Evolutionary conservation across 2,329 filamentous ascomycete genomes (phyloP), one percentile per base, ranked within the genome.

Genomic region (Penicillium hesseltinei): DNA sequence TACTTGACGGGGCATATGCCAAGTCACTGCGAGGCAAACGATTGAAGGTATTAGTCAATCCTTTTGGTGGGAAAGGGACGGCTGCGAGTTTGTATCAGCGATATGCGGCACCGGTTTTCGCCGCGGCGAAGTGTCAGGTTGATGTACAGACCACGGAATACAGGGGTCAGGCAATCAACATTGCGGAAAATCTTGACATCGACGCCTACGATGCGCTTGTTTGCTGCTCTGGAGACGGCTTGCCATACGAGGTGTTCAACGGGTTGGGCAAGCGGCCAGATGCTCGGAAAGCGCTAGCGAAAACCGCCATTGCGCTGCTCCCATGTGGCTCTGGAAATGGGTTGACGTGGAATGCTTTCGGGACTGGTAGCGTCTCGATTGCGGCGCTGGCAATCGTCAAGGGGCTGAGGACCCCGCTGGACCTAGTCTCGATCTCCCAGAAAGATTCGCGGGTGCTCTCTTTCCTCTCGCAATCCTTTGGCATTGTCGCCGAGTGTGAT

Each of bases 281-380:
- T 74, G 92, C 92, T 21, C 80, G 81, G 33, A 82, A 82, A 54
- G 94, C 93, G 0, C 77, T 99, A 59, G 78, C 81, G 23, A 89
- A 88, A 67, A 77, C 97, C 15, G 90, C 94, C 0, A 86, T 99
- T 2, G 88, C 87, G 23, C 91, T 96, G 69, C 82, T 99, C 36
- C 94, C 94, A 1, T 96, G 92, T 70, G 94, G 94, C 15, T 94
- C 90, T 49, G 94, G 94, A 6, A 99, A 99, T 73, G 94, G 91
- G 23, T 89, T 97, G 86, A 90, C 90, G 61, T 88, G 89, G 78
- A 97, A 97, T 73, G 77, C 95, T 46, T 91, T 91, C 64, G 94
- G 93, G 5, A 92, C 92, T 0, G 83, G 88, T 62, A 86, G 84
- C 62, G 83, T 89, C 9, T 89, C 86, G 58, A 73, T 90, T 45